Base-by-base conservation (phyloP, 2,329 filamentous ascomycete species). In the Colletotrichum caudatum region DNA sequence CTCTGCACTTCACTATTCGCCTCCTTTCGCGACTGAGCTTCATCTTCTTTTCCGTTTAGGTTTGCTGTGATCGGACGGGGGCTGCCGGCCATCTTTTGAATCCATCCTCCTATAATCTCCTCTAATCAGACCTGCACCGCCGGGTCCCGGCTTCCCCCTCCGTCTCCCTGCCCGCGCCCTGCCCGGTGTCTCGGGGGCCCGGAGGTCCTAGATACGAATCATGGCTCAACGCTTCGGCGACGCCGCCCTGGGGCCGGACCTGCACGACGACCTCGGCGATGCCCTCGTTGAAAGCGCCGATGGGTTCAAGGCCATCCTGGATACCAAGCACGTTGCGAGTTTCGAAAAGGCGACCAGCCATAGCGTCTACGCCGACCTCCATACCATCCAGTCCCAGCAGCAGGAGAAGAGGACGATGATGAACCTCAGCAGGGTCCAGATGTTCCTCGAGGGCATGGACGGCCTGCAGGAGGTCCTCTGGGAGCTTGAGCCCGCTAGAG, bases 341-440 rank as follows among this genome's bases (percentile, higher is more conserved):
- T 78, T 78, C 35, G 62, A 67, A 14, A n/a, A 58, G 18, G 74
- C 72, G 16, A 72, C 62, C n/a, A 53, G 67, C 23, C 14, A 63
- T 39, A 66, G 76, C 64, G 69, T 80, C 33, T 73, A 76, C 51
- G 3, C 18, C 8, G 70, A 76, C 8, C 75, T 80, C n/a, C 14
- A 72, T 8, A 44, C 46, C 3, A 77, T 78, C 39, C 78, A 80
- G 67, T 56, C 37, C 2, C 73, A 74, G 5, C 78, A 77, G 59
- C 76, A 78, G 18, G 66, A 70, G n/a, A 59, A 68, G 20, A 78
- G 67, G 58, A 73, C 74, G 12, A 71, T 80, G 73, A 76, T 78
- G 63, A 78, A 79, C 68, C 74, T 80, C 26, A 64, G 73, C 11
- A 70, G 78, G 26, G 70, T 79, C 9, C 51, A 76, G n/a, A 64